A percentile compares a stretch with the other conserved stretches of the same genome.
Conservation (phyloP, 495 filamentous ascomycete species). For the Aspergillus ostianus region DNA sequence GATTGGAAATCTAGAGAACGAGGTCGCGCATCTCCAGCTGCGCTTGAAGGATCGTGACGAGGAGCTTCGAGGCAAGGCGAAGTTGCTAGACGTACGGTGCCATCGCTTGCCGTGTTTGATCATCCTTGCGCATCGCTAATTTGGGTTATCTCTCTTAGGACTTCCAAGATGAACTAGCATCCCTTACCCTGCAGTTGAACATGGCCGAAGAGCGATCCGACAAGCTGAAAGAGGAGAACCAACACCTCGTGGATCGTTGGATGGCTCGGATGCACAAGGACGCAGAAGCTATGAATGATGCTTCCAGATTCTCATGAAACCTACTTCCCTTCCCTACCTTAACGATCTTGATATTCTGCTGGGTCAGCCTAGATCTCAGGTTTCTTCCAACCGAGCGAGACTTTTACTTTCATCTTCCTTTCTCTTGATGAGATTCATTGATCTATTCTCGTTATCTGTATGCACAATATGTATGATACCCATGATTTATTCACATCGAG, state of each 20-base stretch:
- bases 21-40: conserved; percentile 57
- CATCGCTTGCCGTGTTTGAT: neutral
- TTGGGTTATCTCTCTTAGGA: conserved; percentile 44
- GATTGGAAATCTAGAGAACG: conserved; percentile 60
- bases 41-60: conserved; percentile 78
- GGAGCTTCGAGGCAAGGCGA: conserved; percentile 78
- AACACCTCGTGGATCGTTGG: conserved; percentile 85
- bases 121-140: conserved; percentile 5
- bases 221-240: conserved; percentile 76
- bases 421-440: neutral
- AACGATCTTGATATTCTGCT: neutral
- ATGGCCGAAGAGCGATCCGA: conserved; percentile 70
- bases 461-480: conserved; percentile 16
- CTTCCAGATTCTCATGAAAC: conserved; percentile 44
- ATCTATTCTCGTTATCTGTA: conserved; percentile 7
- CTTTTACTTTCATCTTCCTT: neutral
- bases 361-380: neutral
- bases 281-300: conserved; percentile 82
- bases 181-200: conserved; percentile 82
- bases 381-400: neutral
- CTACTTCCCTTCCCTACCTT: neutral
- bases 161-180: conserved; percentile 86
- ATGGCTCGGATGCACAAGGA: conserved; percentile 83
- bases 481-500: conserved; percentile 3
- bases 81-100: conserved; percentile 65